phyloP scores from a whole-genome alignment of 1,284 basidiomycete genomes.

The Moesziomyces parantarcticus region DNA sequence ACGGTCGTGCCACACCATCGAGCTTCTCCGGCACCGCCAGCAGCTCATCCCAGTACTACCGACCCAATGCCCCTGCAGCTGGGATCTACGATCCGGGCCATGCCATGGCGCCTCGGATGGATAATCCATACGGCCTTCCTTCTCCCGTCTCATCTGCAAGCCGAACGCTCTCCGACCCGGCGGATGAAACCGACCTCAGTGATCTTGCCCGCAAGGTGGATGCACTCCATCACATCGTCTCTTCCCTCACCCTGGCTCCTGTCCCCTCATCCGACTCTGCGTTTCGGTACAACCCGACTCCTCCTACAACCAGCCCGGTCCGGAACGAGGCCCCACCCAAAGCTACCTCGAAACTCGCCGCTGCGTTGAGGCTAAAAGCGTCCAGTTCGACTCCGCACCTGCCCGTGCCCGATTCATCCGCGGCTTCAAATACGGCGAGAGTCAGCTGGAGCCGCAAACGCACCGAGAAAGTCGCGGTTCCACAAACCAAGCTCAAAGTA shows the following conservation, averaged over 20 bases:
- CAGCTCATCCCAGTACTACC: too few relatives aligned
- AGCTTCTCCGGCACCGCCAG: too few relatives aligned
- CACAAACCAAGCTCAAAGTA: slow-evolving; percentile 34
- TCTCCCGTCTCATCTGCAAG: background rate
- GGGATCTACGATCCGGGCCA: background rate
- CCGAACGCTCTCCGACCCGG: background rate
- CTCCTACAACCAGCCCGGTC: background rate
- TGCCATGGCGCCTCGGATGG: background rate
- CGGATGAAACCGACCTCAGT: background rate
- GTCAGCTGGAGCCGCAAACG: slow-evolving; percentile 42
- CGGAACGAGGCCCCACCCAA: background rate
- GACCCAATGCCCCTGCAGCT: background rate
- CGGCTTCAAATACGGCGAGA: background rate
- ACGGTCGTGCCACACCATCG: too few relatives aligned
- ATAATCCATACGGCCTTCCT: background rate
- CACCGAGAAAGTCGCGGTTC: slow-evolving; percentile 27
- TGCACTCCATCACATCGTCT: slow-evolving; percentile 19
- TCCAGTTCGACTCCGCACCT: background rate
- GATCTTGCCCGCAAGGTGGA: slow-evolving; percentile 21
- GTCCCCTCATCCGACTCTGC: slow-evolving; percentile 2
- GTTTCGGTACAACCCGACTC: slow-evolving; percentile 12
- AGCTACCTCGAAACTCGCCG: slow-evolving; percentile 1
- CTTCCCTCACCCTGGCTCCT: background rate
- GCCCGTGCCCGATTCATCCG: background rate
- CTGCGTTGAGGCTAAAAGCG: slow-evolving; percentile 1